A percentile compares a stretch with the other conserved stretches of the same genome.
phyloP scores from a whole-genome alignment of 352 stramenopile species.

The Achlya hypogyna region DNA sequence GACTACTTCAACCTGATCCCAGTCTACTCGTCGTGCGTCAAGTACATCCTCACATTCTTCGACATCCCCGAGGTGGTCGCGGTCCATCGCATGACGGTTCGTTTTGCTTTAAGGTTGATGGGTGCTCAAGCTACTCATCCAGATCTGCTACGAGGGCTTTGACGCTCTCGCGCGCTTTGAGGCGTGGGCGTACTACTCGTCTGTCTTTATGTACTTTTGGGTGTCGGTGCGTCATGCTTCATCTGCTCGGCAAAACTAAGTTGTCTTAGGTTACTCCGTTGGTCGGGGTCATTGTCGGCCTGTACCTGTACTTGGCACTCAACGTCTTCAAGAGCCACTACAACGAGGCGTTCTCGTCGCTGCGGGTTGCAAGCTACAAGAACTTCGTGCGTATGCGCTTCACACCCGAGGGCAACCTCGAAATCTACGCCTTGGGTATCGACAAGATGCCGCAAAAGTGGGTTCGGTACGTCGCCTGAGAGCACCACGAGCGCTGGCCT shows the following conservation, averaged over 20 bases:
- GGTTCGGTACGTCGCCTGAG: constrained; percentile 42
- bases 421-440: constrained; percentile 78
- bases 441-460: constrained; percentile 85
- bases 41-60: constrained; percentile 75
- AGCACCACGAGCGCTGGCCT: no score
- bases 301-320: constrained; percentile 78
- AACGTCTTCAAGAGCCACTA: constrained; percentile 83
- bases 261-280: constrained; percentile 44
- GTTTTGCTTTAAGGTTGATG: background rate
- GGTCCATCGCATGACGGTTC: constrained; percentile 65
- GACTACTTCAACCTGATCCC: constrained; percentile 54
- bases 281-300: constrained; percentile 68
- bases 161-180: constrained; percentile 57
- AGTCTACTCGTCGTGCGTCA: constrained; percentile 59
- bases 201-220: constrained; percentile 83
- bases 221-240: constrained; percentile 30
- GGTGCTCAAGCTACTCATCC: background rate
- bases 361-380: constrained; percentile 85
- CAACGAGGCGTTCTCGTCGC: constrained; percentile 83
- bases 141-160: constrained; percentile 57
- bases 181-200: constrained; percentile 74
- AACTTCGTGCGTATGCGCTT: constrained; percentile 82
- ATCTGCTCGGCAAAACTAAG: background rate
- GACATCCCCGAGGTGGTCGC: constrained; percentile 76
- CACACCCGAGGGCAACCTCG: constrained; percentile 56